Base-by-base conservation (phyloP, 2,329 filamentous ascomycete species). In the Anthostomella pinea region DNA sequence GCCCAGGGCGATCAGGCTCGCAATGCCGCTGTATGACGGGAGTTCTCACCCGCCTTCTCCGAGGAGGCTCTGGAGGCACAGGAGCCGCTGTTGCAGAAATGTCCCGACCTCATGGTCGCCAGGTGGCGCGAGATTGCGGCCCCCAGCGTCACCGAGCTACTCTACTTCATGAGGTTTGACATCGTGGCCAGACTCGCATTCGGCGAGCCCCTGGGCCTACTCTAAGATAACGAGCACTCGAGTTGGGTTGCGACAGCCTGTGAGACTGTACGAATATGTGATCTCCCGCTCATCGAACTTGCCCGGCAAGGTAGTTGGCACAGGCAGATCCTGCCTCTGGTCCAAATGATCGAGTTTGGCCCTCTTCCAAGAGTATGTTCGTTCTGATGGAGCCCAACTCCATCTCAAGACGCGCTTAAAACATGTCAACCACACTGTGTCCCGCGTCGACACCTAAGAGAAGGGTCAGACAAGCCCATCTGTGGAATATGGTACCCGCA, bases 391-490 rank as follows among this genome's bases (percentile, higher is more conserved):
- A 58, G 31, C 49, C 54, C 0, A 50, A 54, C 13, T 51, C 39
- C 2, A 34, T 57, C 3, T 26, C 1, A 35, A 48, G 15, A 45
- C 49, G 25, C 45, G 56, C 2, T 43, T 39, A 5, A 38, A 41
- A 0, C 48, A 56, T 28, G 51, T 43, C 26, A 32, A 46, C 2
- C 42, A 53, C 14, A 49, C 47, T 1, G 43, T 53, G 18, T 51
- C 52, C 11, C 59, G 58, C 15, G 44, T 63, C 8, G 46, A 58
- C 23, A 46, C 6, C 40, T 62, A 2, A 32, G 44, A 8, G 22
- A 51, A 10, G 53, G 51, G 2, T 55, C 52, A 4, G 38, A 43
- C 8, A 39, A 51, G 15, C 54, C 46, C 3, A 58, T 17, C 30
- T 57, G 4, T 57, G 53, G 53, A 51, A 54, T 23, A 32, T 56